Evolutionary conservation across 108 stramenopile genomes (phyloP).

Genomic region (Aurantiochytrium sp.): DNA sequence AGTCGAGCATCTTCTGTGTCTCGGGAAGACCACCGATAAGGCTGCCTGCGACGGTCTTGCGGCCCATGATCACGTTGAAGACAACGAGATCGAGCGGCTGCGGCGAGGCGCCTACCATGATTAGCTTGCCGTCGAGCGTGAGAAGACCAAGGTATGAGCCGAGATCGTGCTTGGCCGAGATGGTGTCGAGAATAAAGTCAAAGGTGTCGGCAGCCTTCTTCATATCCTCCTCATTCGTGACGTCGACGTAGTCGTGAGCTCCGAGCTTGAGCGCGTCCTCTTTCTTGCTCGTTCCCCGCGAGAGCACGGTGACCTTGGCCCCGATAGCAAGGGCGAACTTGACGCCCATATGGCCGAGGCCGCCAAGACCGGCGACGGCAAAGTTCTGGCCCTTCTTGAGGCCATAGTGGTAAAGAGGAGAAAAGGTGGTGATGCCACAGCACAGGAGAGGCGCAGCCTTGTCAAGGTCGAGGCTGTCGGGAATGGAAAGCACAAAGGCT

Average conservation of each 20-base stretch:
- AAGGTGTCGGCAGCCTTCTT: conserved; percentile 32
- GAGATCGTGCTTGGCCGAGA: conserved; percentile 39
- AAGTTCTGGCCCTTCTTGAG: conserved; percentile 31
- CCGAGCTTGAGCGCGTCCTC: conserved; percentile 40
- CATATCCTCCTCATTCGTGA: conserved; percentile 34
- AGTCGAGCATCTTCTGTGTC: conserved; percentile 55
- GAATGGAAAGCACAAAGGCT: conserved; percentile 41
- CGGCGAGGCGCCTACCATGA: conserved; percentile 27
- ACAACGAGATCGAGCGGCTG: background rate
- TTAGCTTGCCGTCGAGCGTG: conserved; percentile 29
- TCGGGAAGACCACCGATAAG: conserved; percentile 49
- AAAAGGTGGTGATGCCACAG: conserved; percentile 59
- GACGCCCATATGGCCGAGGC: conserved; percentile 56
- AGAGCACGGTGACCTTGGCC: conserved; percentile 36
- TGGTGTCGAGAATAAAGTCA: conserved; percentile 50
- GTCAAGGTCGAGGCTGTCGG: conserved; percentile 28
- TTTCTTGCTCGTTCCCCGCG: conserved; percentile 38
- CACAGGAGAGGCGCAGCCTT: conserved; percentile 50
- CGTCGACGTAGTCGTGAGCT: conserved; percentile 27
- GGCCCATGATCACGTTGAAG: conserved; percentile 10
- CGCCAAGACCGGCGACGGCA: conserved; percentile 56
- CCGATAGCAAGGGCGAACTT: conserved; percentile 52
- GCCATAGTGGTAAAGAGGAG: conserved; percentile 43
- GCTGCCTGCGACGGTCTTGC: conserved; percentile 26
- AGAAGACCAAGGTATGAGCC: conserved; percentile 23